A percentile compares a stretch with the other conserved stretches of the same genome.
Evolutionary conservation across 495 filamentous ascomycete species (phyloP).

Genomic region (Penicillium paradoxum): DNA sequence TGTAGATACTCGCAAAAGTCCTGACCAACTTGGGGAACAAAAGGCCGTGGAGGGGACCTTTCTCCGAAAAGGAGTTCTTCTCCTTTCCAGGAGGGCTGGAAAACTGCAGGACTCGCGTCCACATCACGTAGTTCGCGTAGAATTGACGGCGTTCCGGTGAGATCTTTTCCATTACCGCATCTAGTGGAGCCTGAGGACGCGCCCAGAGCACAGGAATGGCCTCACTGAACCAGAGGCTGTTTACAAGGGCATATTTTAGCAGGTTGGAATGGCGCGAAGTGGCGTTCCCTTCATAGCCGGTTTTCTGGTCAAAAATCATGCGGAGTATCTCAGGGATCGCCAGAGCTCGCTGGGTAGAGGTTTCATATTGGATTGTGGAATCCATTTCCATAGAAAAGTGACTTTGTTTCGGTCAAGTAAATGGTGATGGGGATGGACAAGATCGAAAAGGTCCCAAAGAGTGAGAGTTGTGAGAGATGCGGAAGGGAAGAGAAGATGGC

Average conservation of each 20-base stretch:
- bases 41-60: neutral
- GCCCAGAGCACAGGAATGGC: neutral
- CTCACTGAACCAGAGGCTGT: neutral
- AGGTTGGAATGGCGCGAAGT: neutral
- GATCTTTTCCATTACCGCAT: neutral
- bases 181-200: neutral
- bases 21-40: neutral
- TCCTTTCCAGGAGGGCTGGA: neutral
- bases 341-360: neutral
- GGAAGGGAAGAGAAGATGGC: neutral
- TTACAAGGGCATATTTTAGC: neutral
- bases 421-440: neutral
- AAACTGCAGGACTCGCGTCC: neutral
- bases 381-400: neutral
- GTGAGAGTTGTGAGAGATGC: neutral
- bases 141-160: neutral
- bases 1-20: neutral
- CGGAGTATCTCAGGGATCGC: neutral
- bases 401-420: neutral
- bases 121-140: neutral
- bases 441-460: neutral
- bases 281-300: neutral
- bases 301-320: neutral
- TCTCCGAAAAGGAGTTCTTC: neutral
- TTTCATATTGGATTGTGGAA: neutral